A percentile compares a stretch with the other conserved stretches of the same genome.
Evolutionary conservation across 2,329 filamentous ascomycete species (phyloP).

Genomic region (Phoma sp.): DNA sequence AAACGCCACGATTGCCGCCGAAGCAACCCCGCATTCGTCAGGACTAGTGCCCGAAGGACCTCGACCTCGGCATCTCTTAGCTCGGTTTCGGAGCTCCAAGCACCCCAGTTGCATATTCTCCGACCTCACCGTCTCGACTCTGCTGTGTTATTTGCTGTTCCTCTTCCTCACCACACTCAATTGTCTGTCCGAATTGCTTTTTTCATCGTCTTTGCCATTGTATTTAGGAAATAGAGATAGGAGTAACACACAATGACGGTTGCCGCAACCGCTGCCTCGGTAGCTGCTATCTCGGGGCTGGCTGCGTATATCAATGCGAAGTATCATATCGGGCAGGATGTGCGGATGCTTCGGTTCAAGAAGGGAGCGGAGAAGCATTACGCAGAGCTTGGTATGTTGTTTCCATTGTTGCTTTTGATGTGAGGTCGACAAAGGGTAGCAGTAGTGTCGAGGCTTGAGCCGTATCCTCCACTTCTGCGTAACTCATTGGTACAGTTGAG

Average conservation of each 20-base stretch:
- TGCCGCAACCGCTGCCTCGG: conserved; percentile 32
- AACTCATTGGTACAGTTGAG: no score
- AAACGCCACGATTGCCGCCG: conserved; percentile 10
- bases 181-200: no score
- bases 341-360: conserved; percentile 51
- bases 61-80: conserved; percentile 30
- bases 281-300: conserved; percentile 44
- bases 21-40: conserved; percentile 22
- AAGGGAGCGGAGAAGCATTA: conserved; percentile 47
- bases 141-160: background rate
- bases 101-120: background rate
- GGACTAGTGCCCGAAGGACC: conserved; percentile 16
- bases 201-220: no score
- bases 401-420: no score
- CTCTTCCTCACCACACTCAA: background rate
- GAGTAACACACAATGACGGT: conserved; percentile 21
- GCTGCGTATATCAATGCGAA: conserved; percentile 71
- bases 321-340: conserved; percentile 68
- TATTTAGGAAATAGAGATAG: background rate
- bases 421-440: no score
- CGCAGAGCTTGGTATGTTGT: conserved; percentile 34
- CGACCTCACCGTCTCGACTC: background rate
- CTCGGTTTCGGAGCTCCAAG: background rate
- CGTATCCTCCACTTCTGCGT: no score
- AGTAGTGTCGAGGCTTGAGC: no score